Evolutionary conservation across 202 grass and related monocot species (phyloP).

Genomic region (Sporobolus alterniflorus): DNA sequence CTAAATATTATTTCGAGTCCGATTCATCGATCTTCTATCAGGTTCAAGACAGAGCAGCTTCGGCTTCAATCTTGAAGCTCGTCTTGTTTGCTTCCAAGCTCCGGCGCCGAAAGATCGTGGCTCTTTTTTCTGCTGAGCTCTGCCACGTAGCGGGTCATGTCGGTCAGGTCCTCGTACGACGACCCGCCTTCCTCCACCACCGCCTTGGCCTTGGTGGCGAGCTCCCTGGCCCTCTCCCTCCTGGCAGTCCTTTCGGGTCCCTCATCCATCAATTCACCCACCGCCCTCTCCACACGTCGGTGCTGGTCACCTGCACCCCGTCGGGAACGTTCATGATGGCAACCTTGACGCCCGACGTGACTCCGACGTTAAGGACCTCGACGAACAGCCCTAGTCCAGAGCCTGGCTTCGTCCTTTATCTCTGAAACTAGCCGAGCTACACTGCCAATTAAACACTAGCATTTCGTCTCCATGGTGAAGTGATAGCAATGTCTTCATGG

Average conservation of each 20-base stretch:
- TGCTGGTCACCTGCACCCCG: slow-evolving; percentile 23
- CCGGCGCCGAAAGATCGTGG: not conserved
- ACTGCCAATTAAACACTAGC: no score
- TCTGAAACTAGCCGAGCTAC: no score
- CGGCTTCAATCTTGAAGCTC: not conserved
- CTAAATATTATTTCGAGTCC: no score
- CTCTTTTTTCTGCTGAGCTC: not conserved
- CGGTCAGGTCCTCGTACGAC: slow-evolving; percentile 25
- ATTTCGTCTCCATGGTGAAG: no score
- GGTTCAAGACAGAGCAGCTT: not conserved
- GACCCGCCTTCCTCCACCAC: slow-evolving; percentile 32
- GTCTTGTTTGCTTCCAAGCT: not conserved
- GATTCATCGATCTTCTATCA: not conserved
- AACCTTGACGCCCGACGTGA: slow-evolving; percentile 31
- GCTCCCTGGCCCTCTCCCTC: slow-evolving; percentile 19
- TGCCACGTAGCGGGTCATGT: slow-evolving; percentile 26
- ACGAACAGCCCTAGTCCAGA: slow-evolving; percentile 50
- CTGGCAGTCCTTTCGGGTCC: not conserved
- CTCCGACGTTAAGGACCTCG: slow-evolving; percentile 46
- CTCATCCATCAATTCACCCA: slow-evolving; percentile 45
- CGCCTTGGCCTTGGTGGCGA: slow-evolving; percentile 30
- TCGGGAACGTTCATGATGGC: not conserved
- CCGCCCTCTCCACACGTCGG: slow-evolving; percentile 19
- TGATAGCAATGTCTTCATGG: no score
- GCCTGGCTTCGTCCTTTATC: no score